phyloP scores from a whole-genome alignment of 2,329 filamentous ascomycete genomes.

The Pyricularia pennisetigena region DNA sequence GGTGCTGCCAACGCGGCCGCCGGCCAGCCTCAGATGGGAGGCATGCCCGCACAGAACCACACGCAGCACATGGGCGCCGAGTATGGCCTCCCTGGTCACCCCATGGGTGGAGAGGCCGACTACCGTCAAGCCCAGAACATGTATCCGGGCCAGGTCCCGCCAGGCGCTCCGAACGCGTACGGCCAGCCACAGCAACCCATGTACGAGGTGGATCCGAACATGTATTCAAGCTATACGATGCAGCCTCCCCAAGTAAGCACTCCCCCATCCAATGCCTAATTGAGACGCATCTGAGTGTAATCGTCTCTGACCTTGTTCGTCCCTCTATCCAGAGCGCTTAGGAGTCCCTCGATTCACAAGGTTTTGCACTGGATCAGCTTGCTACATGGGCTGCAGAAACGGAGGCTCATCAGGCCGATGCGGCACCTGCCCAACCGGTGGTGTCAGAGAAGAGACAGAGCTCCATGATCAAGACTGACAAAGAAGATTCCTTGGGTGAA shows the following conservation, averaged over 20 bases:
- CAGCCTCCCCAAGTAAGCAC: slow-evolving; percentile 70
- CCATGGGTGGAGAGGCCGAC: slow-evolving; percentile 61
- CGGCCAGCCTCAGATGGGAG: slow-evolving; percentile 40
- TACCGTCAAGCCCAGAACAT: slow-evolving; percentile 73
- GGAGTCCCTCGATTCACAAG: neutral
- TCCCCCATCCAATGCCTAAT: neutral
- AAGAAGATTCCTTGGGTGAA: neutral
- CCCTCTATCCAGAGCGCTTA: neutral
- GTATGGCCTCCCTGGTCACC: slow-evolving; percentile 44
- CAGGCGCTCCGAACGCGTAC: slow-evolving; percentile 61
- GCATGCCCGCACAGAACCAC: slow-evolving; percentile 45
- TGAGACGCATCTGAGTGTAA: neutral
- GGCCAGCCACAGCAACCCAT: slow-evolving; percentile 71
- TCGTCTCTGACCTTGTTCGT: neutral
- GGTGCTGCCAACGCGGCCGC: slow-evolving; percentile 20
- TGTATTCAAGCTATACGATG: slow-evolving; percentile 78
- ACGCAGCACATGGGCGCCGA: slow-evolving; percentile 40
- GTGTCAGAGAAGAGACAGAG: neutral
- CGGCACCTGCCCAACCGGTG: neutral
- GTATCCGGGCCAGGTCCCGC: slow-evolving; percentile 72
- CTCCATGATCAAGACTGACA: neutral
- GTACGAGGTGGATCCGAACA: slow-evolving; percentile 67
- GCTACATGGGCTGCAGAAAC: neutral
- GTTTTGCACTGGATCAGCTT: neutral
- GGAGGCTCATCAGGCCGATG: neutral